Conservation (phyloP, 805 yeast genomes). For the Candida yuanshanica region DNA sequence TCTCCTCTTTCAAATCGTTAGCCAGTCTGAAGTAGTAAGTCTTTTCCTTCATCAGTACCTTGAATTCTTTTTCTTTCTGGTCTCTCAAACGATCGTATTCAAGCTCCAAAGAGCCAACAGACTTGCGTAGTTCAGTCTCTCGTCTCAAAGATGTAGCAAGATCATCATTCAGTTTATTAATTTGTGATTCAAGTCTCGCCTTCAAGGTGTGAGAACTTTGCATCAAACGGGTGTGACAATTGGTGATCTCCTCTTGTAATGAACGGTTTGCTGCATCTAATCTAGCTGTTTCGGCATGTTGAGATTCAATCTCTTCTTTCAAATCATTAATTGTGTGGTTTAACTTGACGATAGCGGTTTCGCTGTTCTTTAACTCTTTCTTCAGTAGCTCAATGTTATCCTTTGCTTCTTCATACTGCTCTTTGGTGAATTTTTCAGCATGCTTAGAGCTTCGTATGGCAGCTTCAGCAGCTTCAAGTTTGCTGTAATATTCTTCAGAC, state of each 20-base stretch:
- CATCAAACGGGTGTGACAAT: conserved; percentile 41
- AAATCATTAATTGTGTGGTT: conserved; percentile 44
- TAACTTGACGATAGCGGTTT: conserved; percentile 45
- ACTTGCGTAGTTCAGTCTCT: conserved; percentile 63
- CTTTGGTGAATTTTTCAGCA: conserved; percentile 48
- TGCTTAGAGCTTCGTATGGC: conserved; percentile 59
- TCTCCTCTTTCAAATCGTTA: conserved; percentile 37
- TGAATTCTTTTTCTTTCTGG: conserved; percentile 30
- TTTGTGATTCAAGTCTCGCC: conserved; percentile 37
- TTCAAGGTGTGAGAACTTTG: conserved; percentile 37
- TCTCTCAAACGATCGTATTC: conserved; percentile 51
- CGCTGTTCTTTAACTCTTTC: conserved; percentile 50
- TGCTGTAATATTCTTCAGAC: conserved; percentile 67
- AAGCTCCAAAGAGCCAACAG: conserved; percentile 52
- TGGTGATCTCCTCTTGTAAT: conserved; percentile 50
- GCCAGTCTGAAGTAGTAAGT: conserved; percentile 35
- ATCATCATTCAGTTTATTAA: conserved; percentile 47
- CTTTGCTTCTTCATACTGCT: conserved; percentile 49
- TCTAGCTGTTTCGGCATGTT: conserved; percentile 48
- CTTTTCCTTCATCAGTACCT: conserved; percentile 36
- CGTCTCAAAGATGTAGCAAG: conserved; percentile 49
- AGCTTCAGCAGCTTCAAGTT: conserved; percentile 74
- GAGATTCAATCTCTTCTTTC: conserved; percentile 52
- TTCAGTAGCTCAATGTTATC: conserved; percentile 40
- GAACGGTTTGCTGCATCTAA: conserved; percentile 42